These are phyloP conservation scores for Saturnispora kantuleensis DNA, from an alignment of 805 yeast species.

Conservation along the genomic window DNA sequence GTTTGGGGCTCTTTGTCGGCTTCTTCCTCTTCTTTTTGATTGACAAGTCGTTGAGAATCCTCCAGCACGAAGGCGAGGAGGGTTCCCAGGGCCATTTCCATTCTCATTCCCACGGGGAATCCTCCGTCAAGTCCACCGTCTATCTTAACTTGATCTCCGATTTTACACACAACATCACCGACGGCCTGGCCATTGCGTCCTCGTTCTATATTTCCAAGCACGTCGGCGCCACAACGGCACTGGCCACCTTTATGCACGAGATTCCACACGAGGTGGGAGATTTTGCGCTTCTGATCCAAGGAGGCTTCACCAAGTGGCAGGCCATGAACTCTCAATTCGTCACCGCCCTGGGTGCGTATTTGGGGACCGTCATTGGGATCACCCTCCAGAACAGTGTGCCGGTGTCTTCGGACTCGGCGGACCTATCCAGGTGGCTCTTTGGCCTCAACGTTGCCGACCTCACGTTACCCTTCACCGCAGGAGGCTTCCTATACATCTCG, in stretches of 20 bases:
- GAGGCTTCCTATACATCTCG: constrained; percentile 66
- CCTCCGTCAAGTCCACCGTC: constrained; percentile 40
- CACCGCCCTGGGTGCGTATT: constrained; percentile 53
- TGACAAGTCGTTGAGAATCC: constrained; percentile 49
- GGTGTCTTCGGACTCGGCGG: constrained; percentile 3
- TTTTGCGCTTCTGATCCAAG: constrained; percentile 59
- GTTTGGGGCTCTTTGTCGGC: constrained; percentile 50
- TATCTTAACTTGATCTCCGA: constrained; percentile 61
- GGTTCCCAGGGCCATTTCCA: constrained; percentile 34
- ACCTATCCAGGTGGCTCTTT: too few relatives aligned
- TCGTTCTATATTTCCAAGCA: constrained; percentile 51
- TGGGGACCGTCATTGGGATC: constrained; percentile 61
- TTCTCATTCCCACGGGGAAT: constrained; percentile 17
- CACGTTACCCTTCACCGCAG: constrained; percentile 65
- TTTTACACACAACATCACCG: constrained; percentile 66
- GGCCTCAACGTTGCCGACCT: constrained; percentile 27
- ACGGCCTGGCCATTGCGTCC: constrained; percentile 66
- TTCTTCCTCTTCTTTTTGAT: constrained; percentile 50
- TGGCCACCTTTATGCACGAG: constrained; percentile 69
- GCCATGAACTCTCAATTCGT: constrained; percentile 60
- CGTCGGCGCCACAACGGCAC: constrained; percentile 58
- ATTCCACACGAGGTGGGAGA: constrained; percentile 79
- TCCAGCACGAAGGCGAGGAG: constrained; percentile 30
- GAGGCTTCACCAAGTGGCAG: constrained; percentile 56
- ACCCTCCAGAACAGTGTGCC: constrained; percentile 29